Evolutionary conservation across 2,329 filamentous ascomycete species (phyloP), one percentile per base, ranked within the genome.

Genomic region (Monilinia laxa): DNA sequence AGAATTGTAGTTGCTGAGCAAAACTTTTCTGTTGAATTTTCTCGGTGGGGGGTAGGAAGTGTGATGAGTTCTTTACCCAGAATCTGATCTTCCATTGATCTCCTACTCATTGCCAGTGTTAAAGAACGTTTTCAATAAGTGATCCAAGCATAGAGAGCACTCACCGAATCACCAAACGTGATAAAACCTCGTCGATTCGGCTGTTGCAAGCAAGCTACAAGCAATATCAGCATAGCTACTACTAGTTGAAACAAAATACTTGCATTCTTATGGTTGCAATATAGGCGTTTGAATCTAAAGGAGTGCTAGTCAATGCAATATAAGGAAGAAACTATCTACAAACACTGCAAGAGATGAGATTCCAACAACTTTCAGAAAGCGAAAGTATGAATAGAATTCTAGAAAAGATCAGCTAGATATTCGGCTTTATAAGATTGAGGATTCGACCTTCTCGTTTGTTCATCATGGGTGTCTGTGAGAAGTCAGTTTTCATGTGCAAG

Each of bases 391-490:
- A 31, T 63, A 63, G 5, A 63, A 14, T n/a, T 63, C 60, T 63
- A 20, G 9, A 4, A 14, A 11, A 4, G 4, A 40, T 63, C 9
- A 63, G 60, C 28, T 14, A 1, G 5, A 52, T 23, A 3, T n/a
- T 11, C 12, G 20, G 12, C 6, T 18, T 52, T 5, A 4, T 11
- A 11, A 2, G n/a, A 45, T 14, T 20, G 11, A 5, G n/a, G 16
- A 45, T 31, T 4, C 11, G 18, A 63, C 49, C 60, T 54, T 11
- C 25, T 42, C 49, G 60, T 18, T 23, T 12, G 23, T 63, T 63
- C 60, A 63, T 63, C 49, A 63, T 63, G 18, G 60, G 49, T 18
- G 60, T 63, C 60, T 63, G 35, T 54, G 3, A 40, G 28, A 54
- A 10, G 23, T 63, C 28, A 63, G 60, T 40, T 62, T 28, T 5